Conservation (phyloP, 345 rosid species). For the Excoecaria agallocha region DNA sequence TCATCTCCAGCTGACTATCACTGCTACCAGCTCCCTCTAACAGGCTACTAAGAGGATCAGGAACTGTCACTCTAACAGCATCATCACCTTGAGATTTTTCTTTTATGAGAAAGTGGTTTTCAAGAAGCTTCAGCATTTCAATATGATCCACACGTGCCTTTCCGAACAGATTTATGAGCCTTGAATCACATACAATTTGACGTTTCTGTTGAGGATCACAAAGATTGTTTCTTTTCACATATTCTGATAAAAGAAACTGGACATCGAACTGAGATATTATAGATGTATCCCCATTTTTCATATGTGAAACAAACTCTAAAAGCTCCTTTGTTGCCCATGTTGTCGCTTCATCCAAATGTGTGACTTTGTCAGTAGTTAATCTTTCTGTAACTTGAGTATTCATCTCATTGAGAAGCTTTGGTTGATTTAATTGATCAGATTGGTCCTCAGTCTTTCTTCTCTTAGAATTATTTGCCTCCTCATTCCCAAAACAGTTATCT, state of each 20-base stretch:
- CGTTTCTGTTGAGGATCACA: slow-evolving; percentile 67
- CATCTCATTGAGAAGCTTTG: slow-evolving; percentile 29
- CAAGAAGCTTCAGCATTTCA: slow-evolving; percentile 92
- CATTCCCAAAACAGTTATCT: slow-evolving; percentile 33
- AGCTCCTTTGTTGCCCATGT: slow-evolving; percentile 89
- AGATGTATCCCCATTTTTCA: slow-evolving; percentile 74
- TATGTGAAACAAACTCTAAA: slow-evolving; percentile 67
- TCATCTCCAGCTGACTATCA: slow-evolving; percentile 28
- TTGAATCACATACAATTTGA: slow-evolving; percentile 69
- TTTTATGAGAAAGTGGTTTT: slow-evolving; percentile 60
- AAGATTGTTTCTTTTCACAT: slow-evolving; percentile 57
- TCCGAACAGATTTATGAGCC: slow-evolving; percentile 70
- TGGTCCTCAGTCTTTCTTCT: slow-evolving; percentile 45
- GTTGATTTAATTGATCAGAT: slow-evolving; percentile 15
- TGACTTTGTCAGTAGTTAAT: slow-evolving; percentile 26
- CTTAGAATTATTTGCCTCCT: slow-evolving; percentile 44
- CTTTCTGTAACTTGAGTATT: slow-evolving; percentile 24
- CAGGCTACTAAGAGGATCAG: slow-evolving; percentile 36
- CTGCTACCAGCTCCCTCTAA: slow-evolving; percentile 30
- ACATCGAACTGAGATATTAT: slow-evolving; percentile 57
- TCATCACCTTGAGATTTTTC: slow-evolving; percentile 40
- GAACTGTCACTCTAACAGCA: slow-evolving; percentile 29
- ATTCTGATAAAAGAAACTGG: slow-evolving; percentile 72
- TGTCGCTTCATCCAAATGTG: slow-evolving; percentile 30
- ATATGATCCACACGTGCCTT: slow-evolving; percentile 62